phyloP scores from a whole-genome alignment of 768 basidiomycete species.

The Cystofilobasidium bisporidii region DNA sequence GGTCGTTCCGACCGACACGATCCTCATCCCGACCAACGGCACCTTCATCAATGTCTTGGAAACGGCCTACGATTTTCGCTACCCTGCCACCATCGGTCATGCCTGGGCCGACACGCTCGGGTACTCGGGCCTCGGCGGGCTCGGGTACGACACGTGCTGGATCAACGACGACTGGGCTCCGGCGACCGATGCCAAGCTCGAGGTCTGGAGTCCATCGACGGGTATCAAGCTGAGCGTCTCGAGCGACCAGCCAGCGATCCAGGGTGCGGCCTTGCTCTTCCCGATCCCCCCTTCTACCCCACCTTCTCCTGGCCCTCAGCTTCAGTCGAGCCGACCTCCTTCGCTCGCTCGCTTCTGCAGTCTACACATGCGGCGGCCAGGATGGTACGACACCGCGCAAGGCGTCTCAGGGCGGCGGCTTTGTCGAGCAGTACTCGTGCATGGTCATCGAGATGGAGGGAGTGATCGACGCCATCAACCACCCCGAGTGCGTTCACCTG shows the following conservation, averaged over 20 bases:
- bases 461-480: slow-evolving; percentile 11
- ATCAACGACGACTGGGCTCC: slow-evolving; percentile 8
- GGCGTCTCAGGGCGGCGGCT: slow-evolving; percentile 4
- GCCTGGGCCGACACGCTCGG: slow-evolving; percentile 14
- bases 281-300: too few species aligned
- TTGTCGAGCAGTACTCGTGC: slow-evolving; percentile 14
- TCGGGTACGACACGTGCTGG: slow-evolving; percentile 21
- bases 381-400: slow-evolving; percentile 8
- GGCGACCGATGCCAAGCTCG: slow-evolving; percentile 11
- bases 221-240: slow-evolving; percentile 17
- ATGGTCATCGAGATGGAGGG: slow-evolving; percentile 25
- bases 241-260: slow-evolving; percentile 5
- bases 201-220: not conserved
- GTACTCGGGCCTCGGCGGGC: slow-evolving; percentile 2
- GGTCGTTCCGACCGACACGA: slow-evolving; percentile 31
- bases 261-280: not conserved
- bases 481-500: not conserved
- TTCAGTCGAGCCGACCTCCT: not conserved
- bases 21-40: slow-evolving; percentile 35
- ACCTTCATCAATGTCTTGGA: slow-evolving; percentile 26
- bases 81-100: slow-evolving; percentile 10
- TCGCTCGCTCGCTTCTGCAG: too few species aligned
- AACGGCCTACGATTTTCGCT: slow-evolving; percentile 18
- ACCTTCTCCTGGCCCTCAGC: too few species aligned
- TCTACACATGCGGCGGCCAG: slow-evolving; percentile 19